A percentile compares a stretch with the other conserved stretches of the same genome.
These are phyloP conservation scores for Microdochium trichocladiopsis DNA, from an alignment of 2,329 filamentous ascomycete genomes.

Conservation along the genomic window DNA sequence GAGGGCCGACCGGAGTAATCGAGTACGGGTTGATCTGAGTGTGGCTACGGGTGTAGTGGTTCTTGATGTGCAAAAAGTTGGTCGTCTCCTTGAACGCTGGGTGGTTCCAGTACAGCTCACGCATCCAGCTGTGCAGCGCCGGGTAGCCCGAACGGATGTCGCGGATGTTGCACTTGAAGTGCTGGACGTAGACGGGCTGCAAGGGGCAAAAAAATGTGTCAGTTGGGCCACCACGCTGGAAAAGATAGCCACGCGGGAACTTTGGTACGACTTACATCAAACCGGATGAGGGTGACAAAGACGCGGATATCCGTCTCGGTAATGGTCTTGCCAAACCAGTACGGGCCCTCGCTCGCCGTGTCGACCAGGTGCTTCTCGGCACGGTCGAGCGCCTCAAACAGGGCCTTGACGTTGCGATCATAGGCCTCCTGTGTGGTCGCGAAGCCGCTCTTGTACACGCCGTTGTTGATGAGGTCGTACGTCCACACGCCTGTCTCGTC, in stretches of 20 bases:
- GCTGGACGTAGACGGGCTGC: slow-evolving; percentile 70
- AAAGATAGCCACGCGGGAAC: background rate
- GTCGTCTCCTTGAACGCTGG: slow-evolving; percentile 73
- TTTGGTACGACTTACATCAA: slow-evolving; percentile 41
- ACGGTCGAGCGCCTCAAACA: slow-evolving; percentile 73
- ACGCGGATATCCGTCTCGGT: slow-evolving; percentile 81
- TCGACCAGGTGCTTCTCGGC: slow-evolving; percentile 61
- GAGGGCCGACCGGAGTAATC: slow-evolving; percentile 80
- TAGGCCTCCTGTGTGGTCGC: slow-evolving; percentile 80
- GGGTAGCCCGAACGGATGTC: slow-evolving; percentile 85
- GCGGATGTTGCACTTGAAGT: slow-evolving; percentile 81
- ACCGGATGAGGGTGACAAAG: slow-evolving; percentile 65
- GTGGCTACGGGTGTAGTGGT: slow-evolving; percentile 56
- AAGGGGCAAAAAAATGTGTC: background rate
- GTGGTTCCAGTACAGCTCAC: slow-evolving; percentile 76
- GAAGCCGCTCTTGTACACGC: slow-evolving; percentile 73
- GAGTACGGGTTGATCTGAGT: slow-evolving; percentile 59
- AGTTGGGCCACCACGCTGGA: background rate
- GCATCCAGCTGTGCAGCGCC: slow-evolving; percentile 71
- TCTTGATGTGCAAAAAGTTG: slow-evolving; percentile 94
- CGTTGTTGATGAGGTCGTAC: slow-evolving; percentile 67
- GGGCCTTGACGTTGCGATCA: slow-evolving; percentile 59
- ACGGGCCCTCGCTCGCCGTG: slow-evolving; percentile 44
- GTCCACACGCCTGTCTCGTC: slow-evolving; percentile 76
- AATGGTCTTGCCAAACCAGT: slow-evolving; percentile 65